phyloP scores from a whole-genome alignment of 345 rosid species.

The Eucalyptus leucophloia region DNA sequence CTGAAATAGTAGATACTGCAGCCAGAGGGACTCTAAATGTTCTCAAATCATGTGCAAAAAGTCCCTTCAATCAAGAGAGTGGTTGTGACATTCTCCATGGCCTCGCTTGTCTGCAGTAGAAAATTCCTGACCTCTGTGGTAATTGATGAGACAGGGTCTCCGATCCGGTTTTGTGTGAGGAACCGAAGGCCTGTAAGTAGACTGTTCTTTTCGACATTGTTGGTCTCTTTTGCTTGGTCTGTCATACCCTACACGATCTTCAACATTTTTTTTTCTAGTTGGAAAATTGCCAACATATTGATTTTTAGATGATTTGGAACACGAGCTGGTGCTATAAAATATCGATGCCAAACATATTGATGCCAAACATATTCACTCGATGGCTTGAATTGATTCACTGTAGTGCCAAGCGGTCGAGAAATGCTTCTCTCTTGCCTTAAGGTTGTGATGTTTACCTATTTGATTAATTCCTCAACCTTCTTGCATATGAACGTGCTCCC shows the following conservation, averaged over 20 bases:
- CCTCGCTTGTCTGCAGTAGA: neutral
- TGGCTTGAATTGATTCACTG: neutral
- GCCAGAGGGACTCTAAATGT: neutral
- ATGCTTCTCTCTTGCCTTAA: neutral
- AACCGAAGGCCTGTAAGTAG: neutral
- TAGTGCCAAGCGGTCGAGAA: neutral
- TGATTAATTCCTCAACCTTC: neutral
- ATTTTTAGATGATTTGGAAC: neutral
- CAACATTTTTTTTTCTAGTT: neutral
- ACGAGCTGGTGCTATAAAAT: neutral
- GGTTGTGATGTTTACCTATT: neutral
- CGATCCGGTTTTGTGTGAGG: neutral
- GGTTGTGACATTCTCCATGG: neutral
- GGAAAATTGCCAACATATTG: neutral
- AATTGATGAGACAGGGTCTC: neutral
- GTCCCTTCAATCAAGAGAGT: neutral
- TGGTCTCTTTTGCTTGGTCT: neutral
- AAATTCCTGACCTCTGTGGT: neutral
- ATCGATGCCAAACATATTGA: neutral
- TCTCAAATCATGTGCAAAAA: neutral
- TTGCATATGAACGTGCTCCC: neutral
- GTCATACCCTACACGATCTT: neutral
- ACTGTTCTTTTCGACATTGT: neutral
- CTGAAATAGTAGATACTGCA: neutral
- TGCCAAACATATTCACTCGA: neutral